Evolutionary conservation across 2,329 filamentous ascomycete genomes (phyloP), one percentile per base, ranked within the genome.

Genomic region (Stachybotrys elegans): DNA sequence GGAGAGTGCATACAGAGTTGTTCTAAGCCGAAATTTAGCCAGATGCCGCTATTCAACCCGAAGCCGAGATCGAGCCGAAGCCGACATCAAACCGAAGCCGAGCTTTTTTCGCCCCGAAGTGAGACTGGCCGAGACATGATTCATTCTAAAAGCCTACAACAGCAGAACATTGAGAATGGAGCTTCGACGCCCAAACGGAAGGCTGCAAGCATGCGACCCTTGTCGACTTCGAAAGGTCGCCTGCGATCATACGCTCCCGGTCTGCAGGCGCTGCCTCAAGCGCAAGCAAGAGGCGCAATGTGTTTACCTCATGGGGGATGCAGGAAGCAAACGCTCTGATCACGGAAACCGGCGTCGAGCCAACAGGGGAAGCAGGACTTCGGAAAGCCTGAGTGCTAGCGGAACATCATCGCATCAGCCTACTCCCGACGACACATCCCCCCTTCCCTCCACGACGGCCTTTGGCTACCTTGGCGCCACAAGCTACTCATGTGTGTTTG

Each of bases 181-280:
- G n/a, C n/a, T 49, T 43, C 60, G 61, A 17, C 52, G 62, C 23
- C 60, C 31, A 42, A 55, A 56, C 29, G 55, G 54, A 4, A 43
- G 51, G 4, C 47, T 45, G 1, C 51, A 50, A 22, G 49, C 51
- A 19, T 55, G 54, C 32, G n/a, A 68, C 55, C 63, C 65, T 8
- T 68, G 65, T 41, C 57, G 62, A 22, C 60, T 55, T 37, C 61
- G 65, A n/a, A 68, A 69, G 42, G 61, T 69, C 6, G 62, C 66
- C 8, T 70, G 67, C 51, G 67, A 70, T 44, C 63, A 69, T 44
- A 51, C 51, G 0, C 62, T 61, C 5, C 67, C 67, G 0, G 47
- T 62, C 5, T 70, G 67, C 45, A 56, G 53, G 23, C 56, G 66
- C 38, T 70, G 67, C 44, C 56, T 48, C 37, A 62, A 63, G 50